These are phyloP conservation scores for Betula pendula DNA, from an alignment of 306 rosid species.

Conservation along the genomic window DNA sequence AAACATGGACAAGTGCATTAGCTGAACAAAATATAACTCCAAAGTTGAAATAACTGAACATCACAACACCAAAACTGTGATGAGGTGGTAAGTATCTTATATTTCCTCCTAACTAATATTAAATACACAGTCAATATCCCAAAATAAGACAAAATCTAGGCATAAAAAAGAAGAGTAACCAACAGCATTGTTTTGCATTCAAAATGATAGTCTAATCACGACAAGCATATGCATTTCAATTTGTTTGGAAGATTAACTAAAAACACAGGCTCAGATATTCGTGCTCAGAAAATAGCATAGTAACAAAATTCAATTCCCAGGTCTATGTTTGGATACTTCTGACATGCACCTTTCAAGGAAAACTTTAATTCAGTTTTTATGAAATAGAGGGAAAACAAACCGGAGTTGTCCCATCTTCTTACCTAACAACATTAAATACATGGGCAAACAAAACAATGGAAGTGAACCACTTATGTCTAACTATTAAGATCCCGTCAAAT, in stretches of 20 bases:
- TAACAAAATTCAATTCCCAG: conserved; percentile 6
- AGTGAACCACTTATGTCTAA: conserved; percentile 8
- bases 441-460: conserved; percentile 13
- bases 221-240: not conserved
- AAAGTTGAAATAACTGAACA: not conserved
- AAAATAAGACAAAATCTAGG: not conserved
- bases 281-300: conserved; percentile 1
- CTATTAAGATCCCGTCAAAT: conserved; percentile 1
- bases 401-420: not conserved
- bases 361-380: not conserved
- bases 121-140: not conserved
- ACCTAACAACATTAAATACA: conserved; percentile 12
- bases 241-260: not conserved
- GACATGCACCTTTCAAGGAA: conserved; percentile 10
- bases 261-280: not conserved
- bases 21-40: not conserved
- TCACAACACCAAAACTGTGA: not conserved
- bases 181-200: not conserved
- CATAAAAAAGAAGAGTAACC: not conserved
- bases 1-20: conserved; percentile 2
- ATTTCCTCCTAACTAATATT: not conserved
- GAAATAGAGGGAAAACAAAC: conserved; percentile 14
- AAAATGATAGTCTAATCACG: not conserved
- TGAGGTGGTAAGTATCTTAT: not conserved
- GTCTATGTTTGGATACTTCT: conserved; percentile 2